Percentiles rank a stretch among this genome's conserved stretches.
Conservation (phyloP, 805 yeast species). For the Hermanozyma aechmeae region DNA sequence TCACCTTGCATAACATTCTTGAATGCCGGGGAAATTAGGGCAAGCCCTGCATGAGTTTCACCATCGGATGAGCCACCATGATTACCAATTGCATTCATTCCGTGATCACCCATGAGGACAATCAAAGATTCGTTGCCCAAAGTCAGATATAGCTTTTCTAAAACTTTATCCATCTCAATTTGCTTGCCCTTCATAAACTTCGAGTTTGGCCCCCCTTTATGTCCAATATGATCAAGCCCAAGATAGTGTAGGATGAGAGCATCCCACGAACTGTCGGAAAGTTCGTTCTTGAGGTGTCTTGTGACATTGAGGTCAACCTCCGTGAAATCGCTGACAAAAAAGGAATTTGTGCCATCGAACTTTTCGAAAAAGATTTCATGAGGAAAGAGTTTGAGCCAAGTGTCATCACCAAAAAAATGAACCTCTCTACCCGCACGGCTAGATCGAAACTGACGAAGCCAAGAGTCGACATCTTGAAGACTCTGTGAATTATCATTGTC, state of each 20-base stretch:
- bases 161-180: conserved; percentile 70
- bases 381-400: conserved; percentile 92
- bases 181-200: conserved; percentile 77
- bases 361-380: conserved; percentile 40
- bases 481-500: conserved; percentile 67
- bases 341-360: conserved; percentile 83
- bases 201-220: conserved; percentile 87
- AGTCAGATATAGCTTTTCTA: conserved; percentile 38
- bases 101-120: conserved; percentile 86
- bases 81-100: conserved; percentile 92
- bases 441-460: conserved; percentile 61
- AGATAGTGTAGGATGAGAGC: conserved; percentile 79
- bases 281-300: conserved; percentile 62
- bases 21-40: conserved; percentile 59
- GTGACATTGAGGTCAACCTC: conserved; percentile 93
- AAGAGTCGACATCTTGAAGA: conserved; percentile 70
- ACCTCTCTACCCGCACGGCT: conserved; percentile 32
- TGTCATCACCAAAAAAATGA: conserved; percentile 94
- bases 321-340: conserved; percentile 89
- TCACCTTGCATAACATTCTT: conserved; percentile 9
- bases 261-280: conserved; percentile 58
- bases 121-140: conserved; percentile 43
- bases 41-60: conserved; percentile 82
- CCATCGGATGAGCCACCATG: conserved; percentile 94
- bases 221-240: conserved; percentile 97